Base-by-base conservation (phyloP, 352 stramenopile species). In the Globisporangium alternatum region DNA sequence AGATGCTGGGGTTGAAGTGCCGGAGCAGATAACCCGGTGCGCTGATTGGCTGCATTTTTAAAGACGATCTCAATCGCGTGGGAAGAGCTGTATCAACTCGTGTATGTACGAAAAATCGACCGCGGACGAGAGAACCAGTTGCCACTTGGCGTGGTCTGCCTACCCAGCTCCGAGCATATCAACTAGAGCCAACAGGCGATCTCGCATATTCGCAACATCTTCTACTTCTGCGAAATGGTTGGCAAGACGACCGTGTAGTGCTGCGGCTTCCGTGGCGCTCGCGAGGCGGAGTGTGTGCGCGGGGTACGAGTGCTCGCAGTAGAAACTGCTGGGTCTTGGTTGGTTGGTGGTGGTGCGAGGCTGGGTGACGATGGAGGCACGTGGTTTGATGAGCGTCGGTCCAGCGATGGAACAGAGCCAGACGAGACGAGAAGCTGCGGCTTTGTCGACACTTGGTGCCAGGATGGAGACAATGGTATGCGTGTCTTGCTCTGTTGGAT, bases 401-500 rank as follows among this genome's bases (percentile, higher is more conserved):
- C 25, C 13, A 66, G 55, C 35, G 25, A 2, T n/a, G 63, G 63
- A 2, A 52, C 45, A 0, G 63, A 68, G 45, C 15, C 25, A 17
- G 63, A 64, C 1, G 63, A 59, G n/a, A 87, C 72, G 17, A 83
- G 64, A 33, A 88, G 64, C 60, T 81, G 68, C 1, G 70, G 78
- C 56, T 87, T 88, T 12, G 74, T 82, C 10, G 74, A 19, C 25
- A 87, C 78, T 8, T 68, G 72, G 47, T 85, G 72, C 80, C 80
- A 87, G 10, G 33, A 57, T 15, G 54, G 30, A 30, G 54, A 10
- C 13, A 6, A 21, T 31, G 5, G 30, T 51, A 13, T 37, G 55
- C 22, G 49, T 56, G 9, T 5, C 48, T 35, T 61, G 41, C 25
- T 64, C 35, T 22, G 63, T 13, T 12, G 60, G 3, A 43, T 13